These are phyloP conservation scores for Arthrobotrys conoides DNA, from an alignment of 2,329 filamentous ascomycete genomes.

Conservation along the genomic window DNA sequence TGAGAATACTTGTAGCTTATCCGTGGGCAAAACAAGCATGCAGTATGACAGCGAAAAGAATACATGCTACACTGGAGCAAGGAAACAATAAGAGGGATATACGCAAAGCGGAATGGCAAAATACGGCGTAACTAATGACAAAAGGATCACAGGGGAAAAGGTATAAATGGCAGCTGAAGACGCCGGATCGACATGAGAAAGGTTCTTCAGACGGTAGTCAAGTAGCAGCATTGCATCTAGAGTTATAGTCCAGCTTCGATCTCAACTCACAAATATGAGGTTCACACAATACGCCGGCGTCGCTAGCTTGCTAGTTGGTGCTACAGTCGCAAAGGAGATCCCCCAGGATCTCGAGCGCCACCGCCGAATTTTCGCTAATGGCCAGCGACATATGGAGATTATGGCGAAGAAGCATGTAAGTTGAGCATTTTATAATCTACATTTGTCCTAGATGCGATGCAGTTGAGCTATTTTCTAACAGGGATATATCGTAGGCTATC, in stretches of 20 bases:
- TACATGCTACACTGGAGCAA: constrained; percentile 1
- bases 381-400: constrained; percentile 53
- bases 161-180: constrained; percentile 42
- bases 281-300: constrained; percentile 56
- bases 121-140: constrained; percentile 3
- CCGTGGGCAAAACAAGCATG: constrained; percentile 23
- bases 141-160: constrained; percentile 10
- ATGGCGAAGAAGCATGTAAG: constrained; percentile 58
- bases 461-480: constrained; percentile 57
- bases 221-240: constrained; percentile 11
- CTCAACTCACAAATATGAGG: constrained; percentile 43
- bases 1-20: constrained; percentile 12
- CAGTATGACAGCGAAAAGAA: constrained; percentile 20
- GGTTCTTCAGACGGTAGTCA: constrained; percentile 26
- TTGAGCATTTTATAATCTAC: constrained; percentile 1
- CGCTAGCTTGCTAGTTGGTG: constrained; percentile 53
- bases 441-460: constrained; percentile 37
- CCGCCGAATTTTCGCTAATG: constrained; percentile 43
- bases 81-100: constrained; percentile 37
- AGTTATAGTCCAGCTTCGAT: constrained; percentile 19
- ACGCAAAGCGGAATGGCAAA: constrained; percentile 28
- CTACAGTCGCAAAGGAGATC: constrained; percentile 54
- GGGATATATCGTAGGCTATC: constrained; percentile 35
- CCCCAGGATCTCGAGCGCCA: constrained; percentile 53
- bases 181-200: constrained; percentile 42